Evolutionary conservation across 257 asterid species (phyloP), one percentile per base, ranked within the genome.

Genomic region (Cinchona pubescens): DNA sequence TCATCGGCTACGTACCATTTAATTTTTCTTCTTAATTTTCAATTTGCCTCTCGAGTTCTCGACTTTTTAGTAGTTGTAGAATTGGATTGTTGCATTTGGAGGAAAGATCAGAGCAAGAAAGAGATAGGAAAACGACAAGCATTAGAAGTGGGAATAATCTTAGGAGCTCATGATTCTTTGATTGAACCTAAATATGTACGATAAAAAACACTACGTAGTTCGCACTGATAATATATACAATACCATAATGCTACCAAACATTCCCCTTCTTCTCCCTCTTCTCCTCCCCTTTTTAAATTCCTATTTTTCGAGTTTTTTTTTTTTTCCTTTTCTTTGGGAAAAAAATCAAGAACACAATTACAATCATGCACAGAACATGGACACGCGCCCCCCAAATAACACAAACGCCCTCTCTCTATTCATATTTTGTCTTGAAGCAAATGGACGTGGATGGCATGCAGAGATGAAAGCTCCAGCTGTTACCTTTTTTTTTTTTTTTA

Each of bases 91-190:
- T 81, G 88, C 72, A 83, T 68, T 76, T 89, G 93, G 90, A 79
- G 42, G 79, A 62, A 77, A 42, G 78, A 61, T 55, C 18, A 48
- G 27, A 65, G 43, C 73, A 35, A 51, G 73, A 75, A 59, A 65
- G 71, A 72, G 63, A 60, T 63, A 43, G 78, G 82, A 81, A 78
- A 43, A 80, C 61, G 95, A 90, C 96, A 88, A 88, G 79, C 91
- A 88, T 83, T 85, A 79, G 86, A 85, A 80, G 89, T 85, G 92
- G 87, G 87, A 89, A 86, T 86, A 85, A 86, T 79, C 91, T 76
- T 78, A 77, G 81, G 91, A 82, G 80, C 83, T 78, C 69, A 85
- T 90, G 86, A 85, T 87, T 87, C 82, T 76, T 81, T 79, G 86
- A 77, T 85, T 91, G 88, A 88, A 82, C 79, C 76, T 64, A 67